These are phyloP conservation scores for Paralagenidium karlingii DNA, from an alignment of 352 stramenopile species.

Conservation along the genomic window DNA sequence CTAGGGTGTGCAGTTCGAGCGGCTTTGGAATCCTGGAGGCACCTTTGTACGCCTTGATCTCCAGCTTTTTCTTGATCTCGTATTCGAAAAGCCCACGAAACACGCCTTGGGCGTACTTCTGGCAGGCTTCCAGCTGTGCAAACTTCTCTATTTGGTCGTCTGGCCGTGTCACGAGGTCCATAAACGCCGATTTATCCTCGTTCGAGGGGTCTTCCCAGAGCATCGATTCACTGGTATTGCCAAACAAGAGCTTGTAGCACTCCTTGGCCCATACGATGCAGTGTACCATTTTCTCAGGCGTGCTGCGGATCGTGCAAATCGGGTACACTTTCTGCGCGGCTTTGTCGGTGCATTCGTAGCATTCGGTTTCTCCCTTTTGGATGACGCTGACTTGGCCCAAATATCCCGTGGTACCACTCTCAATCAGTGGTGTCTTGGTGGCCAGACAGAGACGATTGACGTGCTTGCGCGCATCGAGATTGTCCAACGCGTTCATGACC, in stretches of 20 bases:
- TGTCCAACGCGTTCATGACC: slow-evolving; percentile 99
- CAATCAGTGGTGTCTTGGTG: slow-evolving; percentile 82
- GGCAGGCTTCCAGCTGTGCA: slow-evolving; percentile 15
- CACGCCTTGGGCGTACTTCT: slow-evolving; percentile 56
- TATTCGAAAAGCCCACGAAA: slow-evolving; percentile 88
- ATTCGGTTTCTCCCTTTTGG: slow-evolving; percentile 94
- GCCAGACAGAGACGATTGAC: slow-evolving; percentile 98
- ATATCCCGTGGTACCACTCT: slow-evolving; percentile 98
- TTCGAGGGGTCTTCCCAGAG: slow-evolving; percentile 84
- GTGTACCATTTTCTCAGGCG: slow-evolving; percentile 98
- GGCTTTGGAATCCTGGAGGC: slow-evolving; percentile 84
- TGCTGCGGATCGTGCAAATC: slow-evolving; percentile 99
- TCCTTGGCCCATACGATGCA: slow-evolving; percentile 98
- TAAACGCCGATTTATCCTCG: slow-evolving; percentile 80
- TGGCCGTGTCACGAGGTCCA: slow-evolving; percentile 48
- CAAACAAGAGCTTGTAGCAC: slow-evolving; percentile 83
- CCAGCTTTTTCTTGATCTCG: slow-evolving; percentile 94
- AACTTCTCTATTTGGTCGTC: no score
- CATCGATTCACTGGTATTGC: slow-evolving; percentile 87
- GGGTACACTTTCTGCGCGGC: slow-evolving; percentile 96
- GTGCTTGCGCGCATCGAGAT: slow-evolving; percentile 96
- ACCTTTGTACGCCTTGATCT: slow-evolving; percentile 95
- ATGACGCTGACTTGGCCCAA: slow-evolving; percentile 97
- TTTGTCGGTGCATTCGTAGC: slow-evolving; percentile 97
- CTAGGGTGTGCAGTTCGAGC: slow-evolving; percentile 46